Base-by-base conservation (phyloP, 2,329 filamentous ascomycete genomes). In the Cladosporium sp. region DNA sequence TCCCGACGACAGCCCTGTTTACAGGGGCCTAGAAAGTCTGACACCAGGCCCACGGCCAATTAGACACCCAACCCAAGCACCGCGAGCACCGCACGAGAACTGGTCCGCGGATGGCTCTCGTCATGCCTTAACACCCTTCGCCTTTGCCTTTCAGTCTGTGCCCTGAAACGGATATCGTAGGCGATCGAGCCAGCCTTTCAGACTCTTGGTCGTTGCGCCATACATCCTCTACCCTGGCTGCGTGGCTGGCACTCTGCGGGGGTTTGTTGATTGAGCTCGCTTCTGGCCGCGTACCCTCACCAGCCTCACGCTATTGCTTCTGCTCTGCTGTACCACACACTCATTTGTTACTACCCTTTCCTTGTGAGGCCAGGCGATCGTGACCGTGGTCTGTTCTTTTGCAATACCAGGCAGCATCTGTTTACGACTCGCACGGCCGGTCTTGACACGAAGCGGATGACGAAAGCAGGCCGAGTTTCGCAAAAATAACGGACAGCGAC, bases 241-340 rank as follows among this genome's bases (percentile, higher is more conserved):
- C 45, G 45, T 48, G 45, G 45, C 45, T 48, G 45, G 45, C 36
- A 22, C 13, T 25, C 36, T 48, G 45, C 45, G 45, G 45, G 38
- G 45, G 45, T 48, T 48, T 48, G 45, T 48, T 48, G 45, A 48
- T 25, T 19, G 27, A 12, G 29, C 27, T 48, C 45, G 45, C 45
- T 48, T 48, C 18, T 27, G 45, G 35, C 45, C 45, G 45, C 45
- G 27, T 27, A 48, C 45, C 9, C 12, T 40, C 45, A 30, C 45
- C 45, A 48, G 45, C 45, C 45, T 48, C 45, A 35, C 45, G 45
- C 36, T 40, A 40, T 48, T 35, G 35, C 45, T 48, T 32, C 36
- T 40, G 7, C 45, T 47, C 35, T 38, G 35, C 43, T 38, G 22
- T 48, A n/a, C 33, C 19, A 48, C 19, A 48, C 45, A 13, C 27